Evolutionary conservation across 768 basidiomycete genomes (phyloP).

Genomic region (Rhizopogon roseolus): DNA sequence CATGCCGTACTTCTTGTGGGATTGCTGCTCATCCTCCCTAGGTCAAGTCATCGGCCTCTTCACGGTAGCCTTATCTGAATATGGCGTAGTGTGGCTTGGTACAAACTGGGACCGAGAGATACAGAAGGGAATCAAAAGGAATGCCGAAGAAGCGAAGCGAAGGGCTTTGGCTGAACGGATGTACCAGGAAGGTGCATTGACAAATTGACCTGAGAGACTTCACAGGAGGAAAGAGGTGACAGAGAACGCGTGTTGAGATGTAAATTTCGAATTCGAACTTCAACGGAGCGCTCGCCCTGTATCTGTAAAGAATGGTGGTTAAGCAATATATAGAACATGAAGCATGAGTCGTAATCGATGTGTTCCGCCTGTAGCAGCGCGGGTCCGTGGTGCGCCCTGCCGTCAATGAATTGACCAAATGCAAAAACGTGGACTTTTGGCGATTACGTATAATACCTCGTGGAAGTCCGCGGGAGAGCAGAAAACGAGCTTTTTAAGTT

Average conservation of each 20-base stretch:
- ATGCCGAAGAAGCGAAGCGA: constrained; percentile 28
- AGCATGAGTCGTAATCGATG: background rate
- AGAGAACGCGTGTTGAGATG: background rate
- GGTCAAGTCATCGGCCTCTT: constrained; percentile 74
- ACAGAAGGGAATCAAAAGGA: constrained; percentile 32
- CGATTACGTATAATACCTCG: background rate
- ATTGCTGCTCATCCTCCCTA: constrained; percentile 20
- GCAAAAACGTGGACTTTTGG: background rate
- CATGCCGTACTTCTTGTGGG: background rate
- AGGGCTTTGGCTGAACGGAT: constrained; percentile 17
- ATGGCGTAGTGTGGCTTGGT: constrained; percentile 51
- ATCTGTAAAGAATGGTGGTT: background rate
- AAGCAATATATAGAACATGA: background rate
- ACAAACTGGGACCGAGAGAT: constrained; percentile 48
- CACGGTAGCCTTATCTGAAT: constrained; percentile 66
- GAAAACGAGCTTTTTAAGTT: background rate
- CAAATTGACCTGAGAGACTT: constrained; percentile 10
- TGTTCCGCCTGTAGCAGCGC: background rate
- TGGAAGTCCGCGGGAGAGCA: background rate
- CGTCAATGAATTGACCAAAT: background rate
- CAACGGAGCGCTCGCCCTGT: background rate
- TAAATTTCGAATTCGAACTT: background rate
- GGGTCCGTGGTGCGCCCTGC: background rate
- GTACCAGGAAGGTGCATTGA: constrained; percentile 9
- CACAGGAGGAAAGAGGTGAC: background rate